phyloP scores from a whole-genome alignment of 768 basidiomycete genomes.

The Ephemerocybe angulata region DNA sequence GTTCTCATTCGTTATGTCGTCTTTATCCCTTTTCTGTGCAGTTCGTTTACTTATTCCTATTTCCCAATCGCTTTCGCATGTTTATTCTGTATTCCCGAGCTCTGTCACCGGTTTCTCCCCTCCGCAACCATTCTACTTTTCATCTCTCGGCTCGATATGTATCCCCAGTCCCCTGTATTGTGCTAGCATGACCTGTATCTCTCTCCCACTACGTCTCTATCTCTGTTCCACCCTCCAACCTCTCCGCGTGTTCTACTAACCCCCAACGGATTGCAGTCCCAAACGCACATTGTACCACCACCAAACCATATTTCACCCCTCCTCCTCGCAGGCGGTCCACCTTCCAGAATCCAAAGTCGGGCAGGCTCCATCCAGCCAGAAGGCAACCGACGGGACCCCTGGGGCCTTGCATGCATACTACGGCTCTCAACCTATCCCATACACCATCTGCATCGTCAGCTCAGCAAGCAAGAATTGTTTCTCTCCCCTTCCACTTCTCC shows the following conservation, averaged over 20 bases:
- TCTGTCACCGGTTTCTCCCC: not conserved
- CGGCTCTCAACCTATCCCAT: no score
- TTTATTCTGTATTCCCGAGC: not conserved
- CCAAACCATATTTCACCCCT: not conserved
- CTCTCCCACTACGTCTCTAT: not conserved
- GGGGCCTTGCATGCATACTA: no score
- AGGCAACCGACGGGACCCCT: no score
- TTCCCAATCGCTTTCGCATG: not conserved
- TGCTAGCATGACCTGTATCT: not conserved
- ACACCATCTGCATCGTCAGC: no score
- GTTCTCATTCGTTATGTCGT: not conserved
- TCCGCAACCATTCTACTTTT: no score
- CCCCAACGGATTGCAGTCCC: conserved; percentile 4
- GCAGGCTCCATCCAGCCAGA: no score
- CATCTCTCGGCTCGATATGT: conserved; percentile 1
- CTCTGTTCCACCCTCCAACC: not conserved
- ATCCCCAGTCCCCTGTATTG: conserved; percentile 2
- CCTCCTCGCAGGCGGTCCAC: not conserved
- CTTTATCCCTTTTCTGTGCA: not conserved
- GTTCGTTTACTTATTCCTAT: not conserved
- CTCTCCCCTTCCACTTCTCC: no score
- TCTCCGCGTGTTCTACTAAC: not conserved
- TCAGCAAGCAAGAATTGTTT: no score
- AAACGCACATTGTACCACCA: conserved; percentile 10
- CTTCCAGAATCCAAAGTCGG: no score